These are phyloP conservation scores for Colletotrichum destructivum DNA, from an alignment of 2,329 filamentous ascomycete genomes.

Conservation along the genomic window DNA sequence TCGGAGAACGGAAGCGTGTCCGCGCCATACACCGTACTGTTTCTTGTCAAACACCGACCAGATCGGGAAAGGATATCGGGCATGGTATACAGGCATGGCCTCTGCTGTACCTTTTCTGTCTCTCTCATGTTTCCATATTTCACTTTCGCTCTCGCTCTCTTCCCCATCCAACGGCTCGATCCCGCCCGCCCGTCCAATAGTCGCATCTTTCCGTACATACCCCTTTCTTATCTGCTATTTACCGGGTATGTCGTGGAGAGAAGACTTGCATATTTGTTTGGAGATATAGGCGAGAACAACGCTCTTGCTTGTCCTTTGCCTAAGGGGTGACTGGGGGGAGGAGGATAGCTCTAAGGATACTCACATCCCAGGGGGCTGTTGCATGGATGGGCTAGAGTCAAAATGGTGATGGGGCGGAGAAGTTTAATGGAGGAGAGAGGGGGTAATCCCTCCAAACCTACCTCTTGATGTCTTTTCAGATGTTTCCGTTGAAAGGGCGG, in stretches of 20 bases:
- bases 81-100: not conserved
- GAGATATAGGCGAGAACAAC: conserved; percentile 22
- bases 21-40: not conserved
- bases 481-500: conserved; percentile 27
- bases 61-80: conserved; percentile 5
- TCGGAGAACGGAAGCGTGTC: not conserved
- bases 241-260: not conserved
- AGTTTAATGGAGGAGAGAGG: not conserved
- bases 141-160: not conserved
- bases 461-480: conserved; percentile 26
- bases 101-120: not conserved
- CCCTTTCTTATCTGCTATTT: not conserved
- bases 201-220: not conserved
- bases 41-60: not conserved
- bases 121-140: not conserved
- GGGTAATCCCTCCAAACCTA: not conserved
- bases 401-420: not conserved
- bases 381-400: no score
- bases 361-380: no score
- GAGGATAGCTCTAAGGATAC: no score
- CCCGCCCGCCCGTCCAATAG: no score
- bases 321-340: not conserved
- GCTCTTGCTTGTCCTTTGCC: conserved; percentile 4
- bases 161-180: no score
- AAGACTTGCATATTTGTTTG: conserved; percentile 29